Percentiles rank a stretch among this genome's conserved stretches.
phyloP scores from a whole-genome alignment of 805 yeast species.

The Teunomyces panamensis region DNA sequence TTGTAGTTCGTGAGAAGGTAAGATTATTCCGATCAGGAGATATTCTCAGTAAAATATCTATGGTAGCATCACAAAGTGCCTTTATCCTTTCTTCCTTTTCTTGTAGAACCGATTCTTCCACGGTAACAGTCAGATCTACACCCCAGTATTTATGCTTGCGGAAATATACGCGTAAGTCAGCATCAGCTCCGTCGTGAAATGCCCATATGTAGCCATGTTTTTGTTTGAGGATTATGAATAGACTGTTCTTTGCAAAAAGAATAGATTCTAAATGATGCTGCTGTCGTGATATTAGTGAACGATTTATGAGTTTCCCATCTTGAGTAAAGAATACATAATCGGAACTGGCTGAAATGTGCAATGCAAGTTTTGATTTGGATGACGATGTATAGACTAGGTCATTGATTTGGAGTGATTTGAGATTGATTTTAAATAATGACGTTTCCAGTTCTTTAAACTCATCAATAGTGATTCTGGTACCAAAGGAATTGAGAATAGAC shows the following conservation, averaged over 20 bases:
- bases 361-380: neutral
- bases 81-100: neutral
- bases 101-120: neutral
- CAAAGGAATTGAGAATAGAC: slow-evolving; percentile 1
- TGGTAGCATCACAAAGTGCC: neutral
- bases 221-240: slow-evolving; percentile 6
- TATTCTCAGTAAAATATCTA: neutral
- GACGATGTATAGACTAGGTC: neutral
- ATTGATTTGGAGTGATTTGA: neutral
- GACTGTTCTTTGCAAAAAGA: slow-evolving; percentile 6
- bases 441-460: neutral
- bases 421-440: neutral
- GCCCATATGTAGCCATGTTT: slow-evolving; percentile 6
- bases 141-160: slow-evolving; percentile 5
- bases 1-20: slow-evolving; percentile 4
- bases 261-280: slow-evolving; percentile 5
- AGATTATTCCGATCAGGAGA: neutral
- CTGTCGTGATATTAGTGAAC: slow-evolving; percentile 2
- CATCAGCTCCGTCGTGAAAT: slow-evolving; percentile 7
- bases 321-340: slow-evolving; percentile 5
- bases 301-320: slow-evolving; percentile 4
- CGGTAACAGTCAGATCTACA: neutral
- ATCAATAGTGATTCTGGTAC: neutral
- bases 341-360: slow-evolving; percentile 2
- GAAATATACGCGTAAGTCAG: slow-evolving; percentile 6